These are phyloP conservation scores for Gonapodya sp. DNA, from an alignment of 192 early-diverging fungal genomes.

Conservation along the genomic window DNA sequence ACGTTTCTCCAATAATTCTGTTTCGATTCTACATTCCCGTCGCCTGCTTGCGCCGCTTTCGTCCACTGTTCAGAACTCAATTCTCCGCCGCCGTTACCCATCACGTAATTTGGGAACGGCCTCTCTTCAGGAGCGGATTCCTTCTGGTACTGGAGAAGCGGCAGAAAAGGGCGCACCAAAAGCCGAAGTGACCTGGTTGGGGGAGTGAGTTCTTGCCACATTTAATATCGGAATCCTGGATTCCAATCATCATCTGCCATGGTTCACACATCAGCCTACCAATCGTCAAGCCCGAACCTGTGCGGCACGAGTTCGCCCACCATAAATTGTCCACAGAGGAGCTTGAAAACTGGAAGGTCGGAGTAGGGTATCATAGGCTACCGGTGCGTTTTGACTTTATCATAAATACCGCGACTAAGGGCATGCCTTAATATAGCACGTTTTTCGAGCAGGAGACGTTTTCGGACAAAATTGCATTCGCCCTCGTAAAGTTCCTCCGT, in stretches of 20 bases:
- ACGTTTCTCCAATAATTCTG: no score
- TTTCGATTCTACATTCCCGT: no score
- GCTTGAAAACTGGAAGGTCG: conserved; percentile 53
- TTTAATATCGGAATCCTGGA: not conserved
- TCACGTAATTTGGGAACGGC: no score
- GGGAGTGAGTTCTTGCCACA: not conserved
- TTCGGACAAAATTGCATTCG: conserved; percentile 53
- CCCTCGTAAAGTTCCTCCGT: conserved; percentile 51
- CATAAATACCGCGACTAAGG: conserved; percentile 25
- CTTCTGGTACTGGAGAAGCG: no score
- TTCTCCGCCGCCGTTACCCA: no score
- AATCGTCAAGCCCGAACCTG: conserved; percentile 30
- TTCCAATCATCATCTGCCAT: not conserved
- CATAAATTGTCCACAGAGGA: conserved; percentile 38
- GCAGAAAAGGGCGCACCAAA: no score
- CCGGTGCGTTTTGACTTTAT: not conserved
- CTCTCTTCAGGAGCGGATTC: no score
- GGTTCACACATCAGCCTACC: not conserved
- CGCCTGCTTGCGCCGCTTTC: no score
- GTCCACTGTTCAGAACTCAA: no score
- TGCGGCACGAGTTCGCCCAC: conserved; percentile 50
- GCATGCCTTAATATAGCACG: conserved; percentile 12
- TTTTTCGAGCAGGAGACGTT: not conserved
- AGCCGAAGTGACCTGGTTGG: not conserved
- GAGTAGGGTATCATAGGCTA: conserved; percentile 45